Percentiles rank a stretch among this genome's conserved stretches.
phyloP scores from a whole-genome alignment of 1,284 basidiomycete species.

The Ustilago shanxiensis region DNA sequence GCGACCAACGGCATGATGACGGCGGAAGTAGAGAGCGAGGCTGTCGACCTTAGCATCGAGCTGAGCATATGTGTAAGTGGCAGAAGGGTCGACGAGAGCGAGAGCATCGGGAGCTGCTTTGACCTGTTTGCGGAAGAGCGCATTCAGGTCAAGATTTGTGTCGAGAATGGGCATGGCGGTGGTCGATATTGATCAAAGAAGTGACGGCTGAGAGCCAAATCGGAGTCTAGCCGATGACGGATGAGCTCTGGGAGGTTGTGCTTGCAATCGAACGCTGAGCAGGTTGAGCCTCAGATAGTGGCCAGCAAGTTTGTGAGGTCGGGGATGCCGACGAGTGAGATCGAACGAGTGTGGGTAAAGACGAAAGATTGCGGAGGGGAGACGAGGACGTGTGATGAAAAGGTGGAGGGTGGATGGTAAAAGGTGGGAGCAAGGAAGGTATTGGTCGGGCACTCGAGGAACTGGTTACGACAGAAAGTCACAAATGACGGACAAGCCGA shows the following conservation, averaged over 20 bases:
- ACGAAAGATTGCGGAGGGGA: not conserved
- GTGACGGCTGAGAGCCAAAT: conserved; percentile 1
- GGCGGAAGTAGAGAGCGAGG: conserved; percentile 55
- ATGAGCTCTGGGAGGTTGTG: no score
- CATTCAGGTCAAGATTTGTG: conserved; percentile 46
- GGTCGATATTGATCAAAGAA: not conserved
- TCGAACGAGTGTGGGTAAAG: not conserved
- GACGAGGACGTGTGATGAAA: not conserved
- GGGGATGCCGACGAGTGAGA: not conserved
- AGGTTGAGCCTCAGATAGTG: not conserved
- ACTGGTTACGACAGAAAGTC: not conserved
- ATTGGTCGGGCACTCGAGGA: no score
- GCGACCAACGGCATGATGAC: conserved; percentile 51
- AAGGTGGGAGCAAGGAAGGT: not conserved
- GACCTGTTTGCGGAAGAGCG: conserved; percentile 57
- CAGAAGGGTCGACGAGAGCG: conserved; percentile 46
- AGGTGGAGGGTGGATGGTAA: not conserved
- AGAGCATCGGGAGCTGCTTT: conserved; percentile 48
- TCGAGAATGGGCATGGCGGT: conserved; percentile 48
- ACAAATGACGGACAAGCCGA: not conserved
- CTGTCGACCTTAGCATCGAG: conserved; percentile 56
- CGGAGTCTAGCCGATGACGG: no score
- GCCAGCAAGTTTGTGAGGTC: no score
- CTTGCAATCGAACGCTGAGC: no score
- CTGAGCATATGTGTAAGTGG: conserved; percentile 62